Conservation (phyloP, 805 yeast species). For the Candida glaebosa region DNA sequence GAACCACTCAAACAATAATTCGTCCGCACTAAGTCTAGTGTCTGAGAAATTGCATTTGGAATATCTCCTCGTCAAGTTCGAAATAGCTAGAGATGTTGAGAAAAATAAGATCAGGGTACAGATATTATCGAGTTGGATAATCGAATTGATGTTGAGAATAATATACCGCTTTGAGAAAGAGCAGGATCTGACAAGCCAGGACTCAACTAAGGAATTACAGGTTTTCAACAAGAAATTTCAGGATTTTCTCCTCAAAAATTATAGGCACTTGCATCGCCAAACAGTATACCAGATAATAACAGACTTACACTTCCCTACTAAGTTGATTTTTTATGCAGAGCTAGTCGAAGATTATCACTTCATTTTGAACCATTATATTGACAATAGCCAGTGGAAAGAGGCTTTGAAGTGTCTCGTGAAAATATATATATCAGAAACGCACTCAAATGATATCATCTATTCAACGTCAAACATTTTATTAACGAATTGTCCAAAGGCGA, state of each 20-base stretch:
- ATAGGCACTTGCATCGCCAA: slow-evolving; percentile 52
- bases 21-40: slow-evolving; percentile 7
- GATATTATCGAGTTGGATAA: slow-evolving; percentile 63
- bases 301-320: slow-evolving; percentile 61
- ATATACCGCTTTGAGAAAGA: slow-evolving; percentile 41
- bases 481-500: slow-evolving; percentile 61
- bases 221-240: slow-evolving; percentile 19
- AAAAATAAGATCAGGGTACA: slow-evolving; percentile 32
- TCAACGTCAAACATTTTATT: slow-evolving; percentile 67
- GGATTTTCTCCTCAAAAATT: slow-evolving; percentile 50
- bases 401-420: slow-evolving; percentile 58
- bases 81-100: slow-evolving; percentile 19
- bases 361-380: slow-evolving; percentile 67
- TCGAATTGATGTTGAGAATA: slow-evolving; percentile 52
- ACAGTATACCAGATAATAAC: slow-evolving; percentile 71
- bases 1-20: slow-evolving; percentile 9
- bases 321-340: slow-evolving; percentile 65
- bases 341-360: slow-evolving; percentile 64
- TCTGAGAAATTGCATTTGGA: slow-evolving; percentile 29
- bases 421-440: slow-evolving; percentile 34
- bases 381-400: slow-evolving; percentile 67
- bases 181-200: slow-evolving; percentile 3
- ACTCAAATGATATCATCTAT: slow-evolving; percentile 44
- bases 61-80: slow-evolving; percentile 30
- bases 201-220: background rate